Conservation (phyloP, 768 basidiomycete species). For the Boletus subparvulus region DNA sequence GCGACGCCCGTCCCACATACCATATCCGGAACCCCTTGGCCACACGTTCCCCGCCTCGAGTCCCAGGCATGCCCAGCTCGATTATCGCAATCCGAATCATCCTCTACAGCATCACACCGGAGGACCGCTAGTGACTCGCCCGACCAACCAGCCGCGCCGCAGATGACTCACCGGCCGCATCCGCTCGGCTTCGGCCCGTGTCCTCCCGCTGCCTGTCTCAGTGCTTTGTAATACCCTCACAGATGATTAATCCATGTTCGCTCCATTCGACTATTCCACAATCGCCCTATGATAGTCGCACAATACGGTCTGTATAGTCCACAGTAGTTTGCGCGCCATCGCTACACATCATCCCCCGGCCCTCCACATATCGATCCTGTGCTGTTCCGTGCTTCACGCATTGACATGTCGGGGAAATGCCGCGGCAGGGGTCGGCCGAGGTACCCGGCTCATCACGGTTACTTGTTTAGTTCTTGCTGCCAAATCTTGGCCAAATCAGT, state of each 20-base stretch:
- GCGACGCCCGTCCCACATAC: slow-evolving; percentile 17
- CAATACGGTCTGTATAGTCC: not conserved
- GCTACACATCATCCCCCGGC: slow-evolving; percentile 18
- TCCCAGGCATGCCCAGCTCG: slow-evolving; percentile 25
- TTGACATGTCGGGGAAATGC: not conserved
- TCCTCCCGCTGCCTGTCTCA: slow-evolving; percentile 15
- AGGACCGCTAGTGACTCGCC: not conserved
- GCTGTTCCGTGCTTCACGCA: slow-evolving; percentile 9
- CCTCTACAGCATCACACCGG: slow-evolving; percentile 5
- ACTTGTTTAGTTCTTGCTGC: not conserved
- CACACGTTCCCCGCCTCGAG: slow-evolving; percentile 35
- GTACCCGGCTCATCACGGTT: slow-evolving; percentile 5
- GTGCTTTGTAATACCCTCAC: slow-evolving; percentile 1
- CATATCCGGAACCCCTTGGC: slow-evolving; percentile 9
- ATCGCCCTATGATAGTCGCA: no score
- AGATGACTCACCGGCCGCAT: slow-evolving; percentile 16
- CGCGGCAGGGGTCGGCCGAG: not conserved
- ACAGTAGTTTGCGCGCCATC: not conserved
- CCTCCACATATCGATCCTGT: slow-evolving; percentile 6
- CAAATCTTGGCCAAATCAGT: no score
- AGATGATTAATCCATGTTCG: no score
- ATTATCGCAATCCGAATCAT: slow-evolving; percentile 33
- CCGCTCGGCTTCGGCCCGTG: slow-evolving; percentile 7
- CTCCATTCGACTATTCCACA: no score
- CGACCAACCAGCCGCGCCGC: not conserved